Percentiles rank a stretch among this genome's conserved stretches.
Conservation (phyloP, 1,284 basidiomycete species). For the Apiotrichum akiyoshidainum region DNA sequence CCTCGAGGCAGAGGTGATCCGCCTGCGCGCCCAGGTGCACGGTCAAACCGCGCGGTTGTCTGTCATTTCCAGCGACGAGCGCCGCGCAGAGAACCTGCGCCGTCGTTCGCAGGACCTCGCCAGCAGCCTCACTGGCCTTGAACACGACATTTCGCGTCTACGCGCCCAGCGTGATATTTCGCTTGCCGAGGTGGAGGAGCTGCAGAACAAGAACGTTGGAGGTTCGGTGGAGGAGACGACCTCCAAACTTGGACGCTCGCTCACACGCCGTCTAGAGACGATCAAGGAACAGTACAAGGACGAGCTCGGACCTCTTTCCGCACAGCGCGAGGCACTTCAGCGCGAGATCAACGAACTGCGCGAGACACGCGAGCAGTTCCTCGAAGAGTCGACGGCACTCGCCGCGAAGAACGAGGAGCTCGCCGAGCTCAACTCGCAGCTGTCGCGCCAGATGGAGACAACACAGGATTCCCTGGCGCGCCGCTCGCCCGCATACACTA, state of each 20-base stretch:
- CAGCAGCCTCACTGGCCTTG: slow-evolving; percentile 70
- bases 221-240: slow-evolving; percentile 31
- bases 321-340: slow-evolving; percentile 71
- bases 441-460: slow-evolving; percentile 69
- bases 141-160: slow-evolving; percentile 80
- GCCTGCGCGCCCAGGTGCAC: slow-evolving; percentile 76
- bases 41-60: slow-evolving; percentile 85
- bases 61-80: slow-evolving; percentile 72
- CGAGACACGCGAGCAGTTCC: slow-evolving; percentile 76
- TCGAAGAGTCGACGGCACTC: slow-evolving; percentile 86
- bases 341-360: slow-evolving; percentile 85
- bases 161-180: slow-evolving; percentile 86
- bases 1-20: slow-evolving; percentile 84
- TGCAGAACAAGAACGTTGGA: slow-evolving; percentile 54
- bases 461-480: slow-evolving; percentile 46
- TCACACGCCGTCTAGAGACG: slow-evolving; percentile 82
- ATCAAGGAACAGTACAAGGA: slow-evolving; percentile 82
- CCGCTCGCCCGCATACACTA: slow-evolving; percentile 28
- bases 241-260: slow-evolving; percentile 61
- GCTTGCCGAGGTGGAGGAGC: slow-evolving; percentile 87
- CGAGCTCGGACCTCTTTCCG: slow-evolving; percentile 78
- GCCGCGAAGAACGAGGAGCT: slow-evolving; percentile 90
- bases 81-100: slow-evolving; percentile 71
- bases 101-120: slow-evolving; percentile 74
- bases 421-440: slow-evolving; percentile 76